Conservation (phyloP, 768 basidiomycete genomes). For the Inosperma sp. region DNA sequence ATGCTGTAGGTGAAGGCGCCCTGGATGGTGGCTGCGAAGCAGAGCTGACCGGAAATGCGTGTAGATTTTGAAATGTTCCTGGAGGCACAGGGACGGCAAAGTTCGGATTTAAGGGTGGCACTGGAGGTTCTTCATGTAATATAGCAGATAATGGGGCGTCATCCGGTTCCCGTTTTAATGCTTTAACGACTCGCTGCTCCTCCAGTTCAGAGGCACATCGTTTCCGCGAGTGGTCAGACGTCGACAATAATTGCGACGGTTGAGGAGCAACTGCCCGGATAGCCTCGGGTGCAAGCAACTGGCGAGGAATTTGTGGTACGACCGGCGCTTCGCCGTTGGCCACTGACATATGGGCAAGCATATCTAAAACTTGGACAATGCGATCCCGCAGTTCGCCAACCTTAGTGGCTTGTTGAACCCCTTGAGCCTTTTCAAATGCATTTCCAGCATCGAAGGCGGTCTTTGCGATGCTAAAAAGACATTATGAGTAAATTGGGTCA, state of each 20-base stretch:
- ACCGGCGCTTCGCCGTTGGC: conserved; percentile 14
- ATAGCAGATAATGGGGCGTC: conserved; percentile 32
- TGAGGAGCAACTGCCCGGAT: conserved; percentile 22
- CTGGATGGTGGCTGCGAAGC: conserved; percentile 35
- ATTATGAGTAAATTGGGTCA: conserved; percentile 16
- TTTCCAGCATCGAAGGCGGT: conserved; percentile 55
- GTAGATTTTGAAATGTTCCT: no score
- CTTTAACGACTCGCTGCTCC: conserved; percentile 40
- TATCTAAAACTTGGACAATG: conserved; percentile 48
- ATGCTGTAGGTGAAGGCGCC: conserved; percentile 31
- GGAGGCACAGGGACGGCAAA: conserved; percentile 14
- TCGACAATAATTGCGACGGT: conserved; percentile 14
- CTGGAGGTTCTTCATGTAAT: conserved; percentile 18
- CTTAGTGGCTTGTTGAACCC: conserved; percentile 43
- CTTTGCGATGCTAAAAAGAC: conserved; percentile 48
- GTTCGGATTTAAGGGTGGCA: conserved; percentile 15
- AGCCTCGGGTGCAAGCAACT: conserved; percentile 12
- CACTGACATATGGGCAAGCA: conserved; percentile 44
- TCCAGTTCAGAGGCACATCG: conserved; percentile 42
- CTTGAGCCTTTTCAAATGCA: conserved; percentile 45
- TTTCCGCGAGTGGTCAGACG: conserved; percentile 40
- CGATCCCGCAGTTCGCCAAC: conserved; percentile 55
- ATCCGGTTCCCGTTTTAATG: conserved; percentile 46
- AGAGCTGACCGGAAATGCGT: conserved; percentile 18
- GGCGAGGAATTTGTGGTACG: conserved; percentile 12